Conservation (phyloP, 371 early-diverging fungal genomes). For the Mucor mucedo region DNA sequence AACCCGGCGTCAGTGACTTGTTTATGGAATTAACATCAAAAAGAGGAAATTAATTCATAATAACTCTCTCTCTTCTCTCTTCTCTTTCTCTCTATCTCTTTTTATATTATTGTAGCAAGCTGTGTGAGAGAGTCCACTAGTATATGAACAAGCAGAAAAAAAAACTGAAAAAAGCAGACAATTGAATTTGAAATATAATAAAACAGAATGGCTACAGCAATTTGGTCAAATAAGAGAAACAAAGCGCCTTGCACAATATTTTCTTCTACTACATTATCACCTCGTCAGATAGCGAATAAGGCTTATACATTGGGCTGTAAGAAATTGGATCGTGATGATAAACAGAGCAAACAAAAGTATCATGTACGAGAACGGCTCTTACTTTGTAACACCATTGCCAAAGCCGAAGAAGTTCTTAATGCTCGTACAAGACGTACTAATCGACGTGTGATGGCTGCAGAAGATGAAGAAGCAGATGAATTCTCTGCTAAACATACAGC, state of each 20-base stretch:
- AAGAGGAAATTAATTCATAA: neutral
- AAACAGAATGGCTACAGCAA: conserved; percentile 4
- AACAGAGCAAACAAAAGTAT: conserved; percentile 41
- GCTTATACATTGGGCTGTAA: conserved; percentile 45
- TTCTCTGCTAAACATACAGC: conserved; percentile 4
- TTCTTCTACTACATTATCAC: conserved; percentile 36
- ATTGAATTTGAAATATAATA: neutral
- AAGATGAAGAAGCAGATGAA: conserved; percentile 45
- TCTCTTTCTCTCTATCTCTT: neutral
- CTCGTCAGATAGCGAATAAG: conserved; percentile 53
- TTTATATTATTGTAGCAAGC: neutral
- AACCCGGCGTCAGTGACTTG: neutral
- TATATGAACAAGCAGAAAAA: neutral
- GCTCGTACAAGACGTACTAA: conserved; percentile 46
- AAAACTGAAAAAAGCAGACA: neutral
- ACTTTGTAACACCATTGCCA: conserved; percentile 42
- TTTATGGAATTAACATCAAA: neutral
- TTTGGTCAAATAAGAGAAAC: conserved; percentile 26
- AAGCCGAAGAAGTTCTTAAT: conserved; percentile 47
- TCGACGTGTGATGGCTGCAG: conserved; percentile 50
- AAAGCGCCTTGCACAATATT: conserved; percentile 31
- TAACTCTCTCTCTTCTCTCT: too few species aligned
- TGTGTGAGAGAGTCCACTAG: neutral
- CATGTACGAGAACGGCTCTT: conserved; percentile 47
- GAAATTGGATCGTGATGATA: conserved; percentile 53